Evolutionary conservation across 805 yeast genomes (phyloP), one percentile per base, ranked within the genome.

Genomic region (Candida lessepsii): DNA sequence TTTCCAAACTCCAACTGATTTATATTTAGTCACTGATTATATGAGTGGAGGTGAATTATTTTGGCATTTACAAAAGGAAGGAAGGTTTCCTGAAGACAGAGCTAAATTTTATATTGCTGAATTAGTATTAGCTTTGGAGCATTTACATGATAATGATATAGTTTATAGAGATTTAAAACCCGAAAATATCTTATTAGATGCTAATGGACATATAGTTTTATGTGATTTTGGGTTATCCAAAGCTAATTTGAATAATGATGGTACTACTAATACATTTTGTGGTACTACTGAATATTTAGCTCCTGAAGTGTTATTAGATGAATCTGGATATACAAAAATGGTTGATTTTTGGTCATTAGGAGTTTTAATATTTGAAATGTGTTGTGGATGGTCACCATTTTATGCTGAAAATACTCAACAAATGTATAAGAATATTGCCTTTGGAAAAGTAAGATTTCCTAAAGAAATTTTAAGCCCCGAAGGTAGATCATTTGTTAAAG

Each of bases 361-460:
- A 45, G 99, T 93, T 18, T 71, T 93, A 43, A 89, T 93, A 33
- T 93, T 93, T 64, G 99, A 93, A 68, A 93, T 93, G 99, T 90
- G 98, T 64, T 93, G 98, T 68, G 99, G 99, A 37, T 93, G 98
- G 99, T 86, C 96, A 4, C 99, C 99, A 40, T 93, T 93, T 63
- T 93, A 88, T 57, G 99, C 98, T 19, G 97, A 91, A 48, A 91
- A 88, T 62, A 89, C 96, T 37, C 98, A 93, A 69, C 96, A 93
- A 64, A 93, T 93, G 99, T 93, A 93, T 68, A 93, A 91, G 69
- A 93, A 93, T 66, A 93, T 93, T 69, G 99, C 98, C 4, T 93
- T 89, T 65, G 99, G 99, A 47, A 93, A 91, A 63, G 98, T 93
- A 32, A 77, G 96, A 56, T 93, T 93, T 64, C 99, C 99, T 36